Evolutionary conservation across 2,329 filamentous ascomycete genomes (phyloP).

Genomic region (Aspergillus brunneoviolaceus): DNA sequence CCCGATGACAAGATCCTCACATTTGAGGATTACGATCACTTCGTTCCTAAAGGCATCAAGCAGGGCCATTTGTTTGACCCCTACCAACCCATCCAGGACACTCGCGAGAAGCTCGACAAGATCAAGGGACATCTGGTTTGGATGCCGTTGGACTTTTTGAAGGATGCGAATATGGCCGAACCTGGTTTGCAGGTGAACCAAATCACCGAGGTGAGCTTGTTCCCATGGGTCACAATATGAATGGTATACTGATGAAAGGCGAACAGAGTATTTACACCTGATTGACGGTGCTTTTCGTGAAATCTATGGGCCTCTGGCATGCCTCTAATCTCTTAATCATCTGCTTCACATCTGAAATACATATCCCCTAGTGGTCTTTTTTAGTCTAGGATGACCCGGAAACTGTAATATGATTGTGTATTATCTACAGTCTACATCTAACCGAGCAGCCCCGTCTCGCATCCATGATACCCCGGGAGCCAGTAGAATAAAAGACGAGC

Average conservation of each 20-base stretch:
- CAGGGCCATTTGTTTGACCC: slow-evolving; percentile 84
- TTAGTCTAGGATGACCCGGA: too few relatives aligned
- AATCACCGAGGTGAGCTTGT: slow-evolving; percentile 74
- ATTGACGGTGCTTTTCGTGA: slow-evolving; percentile 2
- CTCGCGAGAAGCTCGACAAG: slow-evolving; percentile 71
- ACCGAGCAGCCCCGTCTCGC: too few relatives aligned
- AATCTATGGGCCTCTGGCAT: not conserved
- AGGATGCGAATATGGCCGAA: slow-evolving; percentile 85
- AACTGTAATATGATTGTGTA: too few relatives aligned
- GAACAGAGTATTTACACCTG: slow-evolving; percentile 37
- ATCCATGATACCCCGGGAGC: too few relatives aligned
- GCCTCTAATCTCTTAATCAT: not conserved
- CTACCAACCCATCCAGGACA: slow-evolving; percentile 69
- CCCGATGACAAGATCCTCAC: slow-evolving; percentile 87
- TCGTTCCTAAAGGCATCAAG: slow-evolving; percentile 68
- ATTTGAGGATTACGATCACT: slow-evolving; percentile 85
- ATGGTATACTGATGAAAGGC: not conserved
- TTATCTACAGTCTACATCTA: too few relatives aligned
- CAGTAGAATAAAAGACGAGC: too few relatives aligned
- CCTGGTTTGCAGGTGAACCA: slow-evolving; percentile 80
- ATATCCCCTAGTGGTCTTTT: not conserved
- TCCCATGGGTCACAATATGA: not conserved
- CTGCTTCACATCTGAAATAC: not conserved
- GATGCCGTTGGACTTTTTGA: slow-evolving; percentile 89
- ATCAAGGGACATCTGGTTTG: slow-evolving; percentile 88